phyloP scores from a whole-genome alignment of 1,284 basidiomycete species.

The Melampsora americana region DNA sequence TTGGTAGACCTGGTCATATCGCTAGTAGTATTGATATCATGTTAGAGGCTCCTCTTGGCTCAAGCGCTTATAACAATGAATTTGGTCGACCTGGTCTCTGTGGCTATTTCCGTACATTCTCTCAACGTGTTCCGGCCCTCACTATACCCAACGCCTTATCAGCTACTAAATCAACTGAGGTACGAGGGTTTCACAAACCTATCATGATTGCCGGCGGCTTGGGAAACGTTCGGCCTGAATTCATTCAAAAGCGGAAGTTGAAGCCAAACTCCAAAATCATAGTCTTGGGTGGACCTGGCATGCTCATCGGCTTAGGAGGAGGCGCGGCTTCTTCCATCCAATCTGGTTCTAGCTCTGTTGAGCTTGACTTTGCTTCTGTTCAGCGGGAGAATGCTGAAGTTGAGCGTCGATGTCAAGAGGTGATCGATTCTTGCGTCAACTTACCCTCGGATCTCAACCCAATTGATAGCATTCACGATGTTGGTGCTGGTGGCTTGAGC shows the following conservation, averaged over 20 bases:
- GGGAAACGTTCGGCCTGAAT: constrained; percentile 81
- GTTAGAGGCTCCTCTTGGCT: constrained; percentile 91
- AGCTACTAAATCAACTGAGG: constrained; percentile 59
- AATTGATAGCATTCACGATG: constrained; percentile 95
- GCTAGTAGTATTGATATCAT: constrained; percentile 94
- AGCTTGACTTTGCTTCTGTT: constrained; percentile 94
- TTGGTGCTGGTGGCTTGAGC: constrained; percentile 92
- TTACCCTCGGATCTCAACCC: constrained; percentile 66
- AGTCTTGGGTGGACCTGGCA: constrained; percentile 92
- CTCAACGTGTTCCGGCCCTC: constrained; percentile 60
- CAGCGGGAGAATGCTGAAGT: constrained; percentile 98
- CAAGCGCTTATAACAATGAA: constrained; percentile 97
- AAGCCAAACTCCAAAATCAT: constrained; percentile 77
- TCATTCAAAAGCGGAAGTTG: constrained; percentile 73
- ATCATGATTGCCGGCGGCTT: constrained; percentile 99
- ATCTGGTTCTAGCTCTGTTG: constrained; percentile 79
- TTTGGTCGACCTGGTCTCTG: constrained; percentile 80
- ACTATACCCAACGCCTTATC: constrained; percentile 79
- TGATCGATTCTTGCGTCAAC: constrained; percentile 84
- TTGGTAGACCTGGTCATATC: constrained; percentile 85
- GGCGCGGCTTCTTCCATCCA: constrained; percentile 92
- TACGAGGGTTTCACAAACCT: constrained; percentile 98
- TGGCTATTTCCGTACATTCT: constrained; percentile 55
- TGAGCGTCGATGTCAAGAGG: constrained; percentile 93
- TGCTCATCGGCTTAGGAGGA: constrained; percentile 94